Percentiles rank a stretch among this genome's conserved stretches.
Evolutionary conservation across 305 asterid genomes (phyloP).

Genomic region (Fraxinus sp.): DNA sequence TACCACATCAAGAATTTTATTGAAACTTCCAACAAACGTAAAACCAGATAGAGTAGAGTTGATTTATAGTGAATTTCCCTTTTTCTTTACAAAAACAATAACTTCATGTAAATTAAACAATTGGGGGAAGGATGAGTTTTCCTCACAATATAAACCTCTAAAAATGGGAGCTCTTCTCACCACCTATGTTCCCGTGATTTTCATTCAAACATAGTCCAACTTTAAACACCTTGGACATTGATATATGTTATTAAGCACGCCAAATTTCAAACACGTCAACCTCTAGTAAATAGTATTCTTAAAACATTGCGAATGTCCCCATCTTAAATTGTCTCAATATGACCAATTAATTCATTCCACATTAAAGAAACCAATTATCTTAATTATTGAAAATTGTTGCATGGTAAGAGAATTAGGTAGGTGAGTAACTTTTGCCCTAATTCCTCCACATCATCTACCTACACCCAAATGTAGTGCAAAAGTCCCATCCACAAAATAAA

Average conservation of each 20-base stretch:
- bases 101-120: neutral
- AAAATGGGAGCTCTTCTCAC: neutral
- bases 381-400: neutral
- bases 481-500: neutral
- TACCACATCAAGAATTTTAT: conserved; percentile 7
- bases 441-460: neutral
- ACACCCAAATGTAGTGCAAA: neutral
- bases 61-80: neutral
- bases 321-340: neutral
- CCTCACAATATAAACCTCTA: neutral
- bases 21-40: neutral
- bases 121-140: neutral
- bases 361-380: neutral
- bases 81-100: neutral
- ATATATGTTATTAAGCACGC: neutral
- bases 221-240: neutral
- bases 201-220: neutral
- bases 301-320: neutral
- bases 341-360: neutral
- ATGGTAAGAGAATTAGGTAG: neutral
- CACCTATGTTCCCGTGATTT: neutral
- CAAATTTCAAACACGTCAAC: neutral
- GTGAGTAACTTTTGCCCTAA: neutral
- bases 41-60: neutral
- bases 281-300: neutral